Percentiles rank a stretch among this genome's conserved stretches.
Evolutionary conservation across 441 rosid species (phyloP).

Genomic region (Bocquillonia castaneifolia): DNA sequence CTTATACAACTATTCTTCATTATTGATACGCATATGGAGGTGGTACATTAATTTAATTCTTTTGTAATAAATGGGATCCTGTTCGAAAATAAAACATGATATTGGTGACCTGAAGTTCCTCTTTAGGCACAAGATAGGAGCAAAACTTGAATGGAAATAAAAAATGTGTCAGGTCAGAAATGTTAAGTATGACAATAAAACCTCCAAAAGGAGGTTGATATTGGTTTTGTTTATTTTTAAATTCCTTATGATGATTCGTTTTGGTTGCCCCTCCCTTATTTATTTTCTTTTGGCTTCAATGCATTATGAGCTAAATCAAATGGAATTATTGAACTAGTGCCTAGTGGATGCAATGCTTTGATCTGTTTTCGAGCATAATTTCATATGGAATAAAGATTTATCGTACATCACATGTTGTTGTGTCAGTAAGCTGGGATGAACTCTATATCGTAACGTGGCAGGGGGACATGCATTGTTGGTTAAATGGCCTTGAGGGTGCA

Average conservation of each 20-base stretch:
- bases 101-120: background rate
- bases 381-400: too few relatives aligned
- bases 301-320: background rate
- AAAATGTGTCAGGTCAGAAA: background rate
- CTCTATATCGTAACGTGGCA: too few relatives aligned
- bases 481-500: too few relatives aligned
- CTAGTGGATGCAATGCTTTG: too few relatives aligned
- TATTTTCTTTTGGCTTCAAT: background rate
- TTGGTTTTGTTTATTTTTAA: background rate
- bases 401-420: too few relatives aligned
- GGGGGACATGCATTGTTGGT: too few relatives aligned
- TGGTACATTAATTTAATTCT: background rate
- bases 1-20: background rate
- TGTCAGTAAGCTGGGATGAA: too few relatives aligned
- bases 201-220: background rate
- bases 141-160: background rate
- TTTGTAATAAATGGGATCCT: background rate
- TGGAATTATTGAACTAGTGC: too few relatives aligned
- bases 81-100: background rate
- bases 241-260: background rate
- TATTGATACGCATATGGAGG: background rate
- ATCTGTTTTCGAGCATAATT: too few relatives aligned
- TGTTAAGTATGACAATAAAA: background rate
- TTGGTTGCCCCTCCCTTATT: background rate
- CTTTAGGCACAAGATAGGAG: background rate